phyloP scores from a whole-genome alignment of 2,329 filamentous ascomycete genomes.

The Beauveria medogensis region DNA sequence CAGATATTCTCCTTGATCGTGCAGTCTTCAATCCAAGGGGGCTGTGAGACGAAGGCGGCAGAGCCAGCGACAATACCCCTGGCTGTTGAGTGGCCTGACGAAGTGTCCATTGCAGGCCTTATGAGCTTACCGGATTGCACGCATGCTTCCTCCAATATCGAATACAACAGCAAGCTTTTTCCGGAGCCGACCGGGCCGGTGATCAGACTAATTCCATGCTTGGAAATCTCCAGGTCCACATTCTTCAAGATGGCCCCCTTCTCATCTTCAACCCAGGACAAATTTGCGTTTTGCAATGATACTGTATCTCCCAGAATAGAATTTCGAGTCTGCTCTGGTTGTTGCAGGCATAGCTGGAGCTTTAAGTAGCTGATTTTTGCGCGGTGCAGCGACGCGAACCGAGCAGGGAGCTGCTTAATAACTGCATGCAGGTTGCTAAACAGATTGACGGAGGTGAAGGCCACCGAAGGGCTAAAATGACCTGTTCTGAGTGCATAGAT shows the following conservation, averaged over 20 bases:
- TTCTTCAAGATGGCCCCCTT: conserved; percentile 49
- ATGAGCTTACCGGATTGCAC: conserved; percentile 39
- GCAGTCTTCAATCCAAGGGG: conserved; percentile 71
- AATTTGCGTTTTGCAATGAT: neutral
- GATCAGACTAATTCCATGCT: conserved; percentile 57
- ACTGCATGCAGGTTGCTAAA: conserved; percentile 11
- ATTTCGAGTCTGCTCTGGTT: neutral
- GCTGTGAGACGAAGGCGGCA: conserved; percentile 62
- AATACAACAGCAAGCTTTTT: conserved; percentile 59
- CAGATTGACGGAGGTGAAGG: conserved; percentile 10
- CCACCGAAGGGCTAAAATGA: conserved; percentile 10
- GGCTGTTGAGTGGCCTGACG: conserved; percentile 47
- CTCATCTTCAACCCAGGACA: conserved; percentile 18
- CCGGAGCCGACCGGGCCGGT: conserved; percentile 63
- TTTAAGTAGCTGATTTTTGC: conserved; percentile 4
- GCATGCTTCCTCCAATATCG: conserved; percentile 61
- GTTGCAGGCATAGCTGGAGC: conserved; percentile 4
- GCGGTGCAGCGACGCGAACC: neutral
- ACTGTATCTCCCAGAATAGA: neutral
- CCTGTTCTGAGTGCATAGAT: conserved; percentile 4
- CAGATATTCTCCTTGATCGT: conserved; percentile 63
- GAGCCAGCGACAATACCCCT: conserved; percentile 19
- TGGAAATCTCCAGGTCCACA: conserved; percentile 52
- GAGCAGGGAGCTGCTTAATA: conserved; percentile 5
- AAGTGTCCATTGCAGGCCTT: conserved; percentile 48